Evolutionary conservation across 2,329 filamentous ascomycete species (phyloP), one percentile per base, ranked within the genome.

Genomic region (Karstenula rhodostoma): DNA sequence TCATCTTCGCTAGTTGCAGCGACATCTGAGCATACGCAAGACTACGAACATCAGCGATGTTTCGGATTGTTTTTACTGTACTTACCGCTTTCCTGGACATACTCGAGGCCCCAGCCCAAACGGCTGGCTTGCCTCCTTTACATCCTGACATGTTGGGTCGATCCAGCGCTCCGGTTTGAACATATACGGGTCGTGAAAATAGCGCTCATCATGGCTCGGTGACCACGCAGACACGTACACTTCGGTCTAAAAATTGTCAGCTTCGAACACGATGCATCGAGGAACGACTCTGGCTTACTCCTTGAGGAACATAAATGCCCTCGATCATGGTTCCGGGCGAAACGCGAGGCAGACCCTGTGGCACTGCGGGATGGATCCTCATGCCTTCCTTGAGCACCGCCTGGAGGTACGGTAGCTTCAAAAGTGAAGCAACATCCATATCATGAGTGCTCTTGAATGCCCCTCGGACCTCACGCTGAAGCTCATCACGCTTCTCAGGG

Each of bases 1-100:
- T 46, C 54, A 79, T 52, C 60, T 78, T 78, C 1, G 77, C 72
- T 29, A 80, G 51, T 22, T 80, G 76, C 12, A 79, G 54, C 5
- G 67, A 54, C 64, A 71, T 65, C 46, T 71, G 67, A 9, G 63
- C 67, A 53, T 75, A 77, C 3, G 72, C 70, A 35, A 65, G 35
- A 46, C 44, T 56, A 40, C 47, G 27, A 44, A 46, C 13, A 25
- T 55, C 1, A 55, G 52, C n/a, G 10, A 46, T 17, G 27, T 3
- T 22, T 35, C 7, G 44, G 8, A 10, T 33, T 5, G 17, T 5
- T 35, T 17, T 2, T 5, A 43, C 2, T 9, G 10, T n/a, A 44
- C 52, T 55, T 22, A 55, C 52, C 33, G 52, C 25, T 46, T 55
- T 9, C 69, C 69, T 33, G 70, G 63, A 47, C 69, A 72, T 27